Percentiles rank a stretch among this genome's conserved stretches.
phyloP scores from a whole-genome alignment of 805 yeast species.

The Myxozyma kluyveri region DNA sequence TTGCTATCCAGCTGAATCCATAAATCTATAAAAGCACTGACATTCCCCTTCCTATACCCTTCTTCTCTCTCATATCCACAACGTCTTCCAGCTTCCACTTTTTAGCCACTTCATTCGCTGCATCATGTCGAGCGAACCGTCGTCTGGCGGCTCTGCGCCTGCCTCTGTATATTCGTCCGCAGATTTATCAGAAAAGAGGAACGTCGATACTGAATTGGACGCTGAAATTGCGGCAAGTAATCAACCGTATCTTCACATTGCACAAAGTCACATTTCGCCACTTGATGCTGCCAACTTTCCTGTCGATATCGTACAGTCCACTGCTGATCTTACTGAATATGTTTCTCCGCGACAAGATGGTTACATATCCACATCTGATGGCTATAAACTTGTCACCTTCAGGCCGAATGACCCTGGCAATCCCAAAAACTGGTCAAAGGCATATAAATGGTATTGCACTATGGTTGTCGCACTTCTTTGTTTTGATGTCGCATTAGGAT shows the following conservation, averaged over 20 bases:
- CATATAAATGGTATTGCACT: conserved; percentile 59
- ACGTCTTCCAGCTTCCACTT: too few relatives aligned
- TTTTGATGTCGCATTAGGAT: conserved; percentile 62
- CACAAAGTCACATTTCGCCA: conserved; percentile 13
- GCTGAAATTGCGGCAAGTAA: conserved; percentile 6
- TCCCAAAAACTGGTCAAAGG: conserved; percentile 41
- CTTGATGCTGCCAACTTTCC: conserved; percentile 33
- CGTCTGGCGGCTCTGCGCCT: too few relatives aligned
- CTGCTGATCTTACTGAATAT: conserved; percentile 31
- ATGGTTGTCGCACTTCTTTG: conserved; percentile 54
- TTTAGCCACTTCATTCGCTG: too few relatives aligned
- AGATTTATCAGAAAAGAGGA: too few relatives aligned
- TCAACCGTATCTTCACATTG: conserved; percentile 28
- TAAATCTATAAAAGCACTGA: too few relatives aligned
- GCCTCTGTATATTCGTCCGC: too few relatives aligned
- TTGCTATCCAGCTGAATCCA: too few relatives aligned
- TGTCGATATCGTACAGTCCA: conserved; percentile 22
- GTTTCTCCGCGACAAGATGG: conserved; percentile 23
- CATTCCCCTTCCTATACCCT: too few relatives aligned
- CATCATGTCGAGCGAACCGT: too few relatives aligned
- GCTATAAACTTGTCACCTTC: conserved; percentile 31
- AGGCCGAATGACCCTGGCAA: conserved; percentile 34
- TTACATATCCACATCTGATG: conserved; percentile 21
- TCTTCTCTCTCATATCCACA: too few relatives aligned
- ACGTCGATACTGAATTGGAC: conserved; percentile 38